Evolutionary conservation across 164 flowering plant species (phyloP), one percentile per base, ranked within the genome.

Genomic region (Protea cynaroides): DNA sequence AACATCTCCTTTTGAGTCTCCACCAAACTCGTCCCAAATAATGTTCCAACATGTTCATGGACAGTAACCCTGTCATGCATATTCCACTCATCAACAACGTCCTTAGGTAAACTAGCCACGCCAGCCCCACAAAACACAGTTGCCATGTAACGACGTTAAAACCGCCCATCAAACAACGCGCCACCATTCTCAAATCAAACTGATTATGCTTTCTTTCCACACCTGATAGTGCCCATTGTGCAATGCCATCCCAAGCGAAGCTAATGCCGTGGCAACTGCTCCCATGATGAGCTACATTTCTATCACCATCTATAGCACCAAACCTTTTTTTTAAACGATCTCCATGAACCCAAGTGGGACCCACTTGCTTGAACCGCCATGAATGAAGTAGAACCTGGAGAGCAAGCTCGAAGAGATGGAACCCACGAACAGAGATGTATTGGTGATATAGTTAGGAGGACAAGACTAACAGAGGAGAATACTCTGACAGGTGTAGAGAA

Each of bases 261-360:
- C 84, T 13, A 90, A 59, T 0, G 46, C 74, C 34, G 89, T 83
- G 0, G 94, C 94, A 0, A 84, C 79, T 0, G 65, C 7, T 66
- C 82, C 83, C 86, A 86, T 86, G 47, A 86, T 78, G 37, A 88
- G 44, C 72, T 87, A 94, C 86, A 86, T 86, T 67, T 90, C 92
- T 76, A 88, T 70, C 70, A 89, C 88, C 89, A 66, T 66, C 4
- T 61, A 56, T 81, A 86, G 58, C 83, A 72, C 47, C 65, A 14
- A 13, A 74, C 58, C 22, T 67, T 65, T 58, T 60, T 69, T n/a
- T n/a, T 74, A 74, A 19, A 72, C 66, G 37, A 69, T 55, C 69
- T 79, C 82, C 64, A 76, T 64, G 8, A 76, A 89, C 86, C 87
- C 84, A 81, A 0, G 93, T 86, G 2, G 90, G 12, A 89, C 79